These are phyloP conservation scores for Oryza brachyantha DNA, from an alignment of 176 grass and related monocot genomes.

Conservation along the genomic window DNA sequence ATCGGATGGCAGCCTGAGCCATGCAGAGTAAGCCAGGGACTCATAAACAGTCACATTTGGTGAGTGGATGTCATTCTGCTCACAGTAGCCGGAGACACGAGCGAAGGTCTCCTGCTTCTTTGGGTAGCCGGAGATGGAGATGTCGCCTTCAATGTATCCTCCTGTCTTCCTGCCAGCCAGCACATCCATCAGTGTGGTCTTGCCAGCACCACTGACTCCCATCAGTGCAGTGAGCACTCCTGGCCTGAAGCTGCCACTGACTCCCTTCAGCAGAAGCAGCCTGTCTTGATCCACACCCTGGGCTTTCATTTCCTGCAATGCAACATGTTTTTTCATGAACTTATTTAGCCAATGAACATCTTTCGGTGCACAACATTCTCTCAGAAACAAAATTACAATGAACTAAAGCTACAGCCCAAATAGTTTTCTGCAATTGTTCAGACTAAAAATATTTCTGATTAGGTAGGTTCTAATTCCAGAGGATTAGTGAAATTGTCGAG, in stretches of 20 bases:
- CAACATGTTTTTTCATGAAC: background rate
- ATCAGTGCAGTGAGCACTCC: slow-evolving; percentile 59
- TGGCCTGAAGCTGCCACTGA: slow-evolving; percentile 56
- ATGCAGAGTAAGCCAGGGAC: slow-evolving; percentile 55
- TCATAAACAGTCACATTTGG: slow-evolving; percentile 63
- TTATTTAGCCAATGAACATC: background rate
- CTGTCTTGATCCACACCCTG: slow-evolving; percentile 60
- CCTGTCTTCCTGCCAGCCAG: slow-evolving; percentile 60
- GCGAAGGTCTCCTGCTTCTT: slow-evolving; percentile 70
- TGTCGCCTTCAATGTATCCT: slow-evolving; percentile 61
- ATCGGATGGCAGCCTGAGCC: slow-evolving; percentile 47
- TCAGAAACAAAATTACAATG: background rate
- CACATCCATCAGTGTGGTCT: slow-evolving; percentile 70
- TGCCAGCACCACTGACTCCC: slow-evolving; percentile 61
- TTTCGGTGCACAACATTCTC: background rate
- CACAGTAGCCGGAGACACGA: slow-evolving; percentile 62
- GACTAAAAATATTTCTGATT: background rate
- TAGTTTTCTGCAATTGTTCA: background rate
- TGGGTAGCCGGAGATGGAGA: slow-evolving; percentile 56
- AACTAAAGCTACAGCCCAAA: background rate
- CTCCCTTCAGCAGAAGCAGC: slow-evolving; percentile 50
- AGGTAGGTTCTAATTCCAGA: background rate
- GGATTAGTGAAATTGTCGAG: background rate
- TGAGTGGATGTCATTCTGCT: slow-evolving; percentile 73
- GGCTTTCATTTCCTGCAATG: slow-evolving; percentile 65